phyloP scores from a whole-genome alignment of 352 stramenopile genomes.

The Aphanomyces cochlioides region DNA sequence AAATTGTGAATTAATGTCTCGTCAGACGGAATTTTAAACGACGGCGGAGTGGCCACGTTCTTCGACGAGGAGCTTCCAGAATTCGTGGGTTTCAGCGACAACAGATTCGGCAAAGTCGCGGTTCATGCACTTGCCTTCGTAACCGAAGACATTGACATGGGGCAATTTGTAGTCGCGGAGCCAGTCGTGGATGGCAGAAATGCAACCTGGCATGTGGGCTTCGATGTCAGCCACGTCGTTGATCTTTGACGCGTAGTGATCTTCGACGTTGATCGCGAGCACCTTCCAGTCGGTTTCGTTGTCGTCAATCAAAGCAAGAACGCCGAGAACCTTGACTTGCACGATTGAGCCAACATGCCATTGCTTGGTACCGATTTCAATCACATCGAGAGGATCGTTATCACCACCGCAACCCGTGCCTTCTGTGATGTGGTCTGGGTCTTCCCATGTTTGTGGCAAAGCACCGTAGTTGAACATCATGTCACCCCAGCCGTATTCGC shows the following conservation, averaged over 20 bases:
- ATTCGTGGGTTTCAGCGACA: constrained; percentile 84
- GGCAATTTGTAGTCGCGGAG: constrained; percentile 99
- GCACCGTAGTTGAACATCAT: constrained; percentile 99
- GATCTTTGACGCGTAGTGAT: constrained; percentile 96
- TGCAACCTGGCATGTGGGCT: constrained; percentile 90
- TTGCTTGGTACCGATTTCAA: constrained; percentile 94
- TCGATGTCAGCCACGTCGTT: constrained; percentile 98
- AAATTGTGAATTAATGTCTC: too few species aligned
- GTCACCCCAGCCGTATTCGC: constrained; percentile 95
- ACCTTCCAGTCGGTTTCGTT: constrained; percentile 99
- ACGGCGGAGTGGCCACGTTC: constrained; percentile 75
- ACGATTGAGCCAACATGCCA: constrained; percentile 92
- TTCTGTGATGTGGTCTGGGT: constrained; percentile 87
- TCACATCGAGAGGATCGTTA: constrained; percentile 99
- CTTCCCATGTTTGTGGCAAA: constrained; percentile 99
- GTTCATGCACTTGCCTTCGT: constrained; percentile 95
- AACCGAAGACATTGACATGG: constrained; percentile 99
- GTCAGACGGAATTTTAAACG: constrained; percentile 49
- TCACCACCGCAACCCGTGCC: constrained; percentile 87
- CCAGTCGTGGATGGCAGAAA: constrained; percentile 94
- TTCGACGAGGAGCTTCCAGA: constrained; percentile 88
- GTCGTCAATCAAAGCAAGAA: constrained; percentile 99
- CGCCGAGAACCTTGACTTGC: constrained; percentile 97
- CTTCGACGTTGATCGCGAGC: constrained; percentile 94
- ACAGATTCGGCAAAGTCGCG: constrained; percentile 84